phyloP scores from a whole-genome alignment of 257 asterid species.

The Lavandula angustifolia region DNA sequence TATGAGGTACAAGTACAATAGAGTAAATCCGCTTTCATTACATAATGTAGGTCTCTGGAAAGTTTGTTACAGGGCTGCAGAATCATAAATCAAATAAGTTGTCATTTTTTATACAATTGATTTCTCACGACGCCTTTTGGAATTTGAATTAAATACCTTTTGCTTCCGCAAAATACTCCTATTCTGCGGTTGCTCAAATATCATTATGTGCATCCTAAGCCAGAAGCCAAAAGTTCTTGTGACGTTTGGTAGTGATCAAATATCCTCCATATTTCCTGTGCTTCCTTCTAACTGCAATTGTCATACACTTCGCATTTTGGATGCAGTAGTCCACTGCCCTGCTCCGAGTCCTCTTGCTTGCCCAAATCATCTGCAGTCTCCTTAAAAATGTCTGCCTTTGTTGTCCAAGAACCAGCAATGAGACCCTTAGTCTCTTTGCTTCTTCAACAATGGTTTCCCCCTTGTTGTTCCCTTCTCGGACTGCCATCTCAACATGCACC shows the following conservation, averaged over 20 bases:
- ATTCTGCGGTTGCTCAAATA: background rate
- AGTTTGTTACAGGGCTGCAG: conserved; percentile 16
- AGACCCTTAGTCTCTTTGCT: conserved; percentile 50
- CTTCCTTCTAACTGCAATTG: conserved; percentile 72
- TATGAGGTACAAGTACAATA: conserved; percentile 12
- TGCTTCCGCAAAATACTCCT: background rate
- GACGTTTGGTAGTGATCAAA: conserved; percentile 70
- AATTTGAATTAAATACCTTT: background rate
- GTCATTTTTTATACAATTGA: conserved; percentile 31
- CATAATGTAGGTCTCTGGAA: background rate
- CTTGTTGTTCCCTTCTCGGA: conserved; percentile 66
- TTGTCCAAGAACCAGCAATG: conserved; percentile 75
- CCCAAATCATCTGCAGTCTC: conserved; percentile 43
- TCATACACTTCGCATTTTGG: conserved; percentile 75
- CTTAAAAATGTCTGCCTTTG: conserved; percentile 49
- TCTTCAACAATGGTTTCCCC: conserved; percentile 67
- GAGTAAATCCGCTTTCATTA: conserved; percentile 17
- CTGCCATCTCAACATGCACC: conserved; percentile 66
- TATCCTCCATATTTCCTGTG: conserved; percentile 74
- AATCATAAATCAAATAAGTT: background rate
- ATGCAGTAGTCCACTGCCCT: conserved; percentile 70
- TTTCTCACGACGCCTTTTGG: background rate
- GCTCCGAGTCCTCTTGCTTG: conserved; percentile 25
- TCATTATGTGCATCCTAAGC: conserved; percentile 37
- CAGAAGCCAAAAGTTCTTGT: conserved; percentile 82